Evolutionary conservation across 495 filamentous ascomycete genomes (phyloP).

Genomic region (Podospora anserina): DNA sequence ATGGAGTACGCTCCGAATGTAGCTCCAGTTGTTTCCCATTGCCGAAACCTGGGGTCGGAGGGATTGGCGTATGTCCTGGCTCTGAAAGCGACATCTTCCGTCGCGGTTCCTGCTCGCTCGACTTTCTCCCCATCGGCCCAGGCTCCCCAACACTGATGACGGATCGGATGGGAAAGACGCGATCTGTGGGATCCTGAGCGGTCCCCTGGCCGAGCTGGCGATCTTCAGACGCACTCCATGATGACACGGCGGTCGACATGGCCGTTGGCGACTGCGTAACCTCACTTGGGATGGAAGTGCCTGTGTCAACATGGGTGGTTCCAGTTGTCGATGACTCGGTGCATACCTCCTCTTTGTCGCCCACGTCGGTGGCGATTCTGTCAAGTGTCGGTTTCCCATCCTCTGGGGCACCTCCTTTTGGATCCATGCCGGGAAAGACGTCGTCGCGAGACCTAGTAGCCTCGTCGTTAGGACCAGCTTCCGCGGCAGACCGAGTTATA

Average conservation of each 20-base stretch:
- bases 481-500: background rate
- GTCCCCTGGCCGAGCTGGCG: slow-evolving; percentile 26
- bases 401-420: background rate
- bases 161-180: slow-evolving; percentile 82
- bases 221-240: slow-evolving; percentile 28
- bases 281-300: slow-evolving; percentile 13
- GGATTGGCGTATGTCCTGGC: background rate
- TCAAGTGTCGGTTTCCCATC: background rate
- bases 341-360: slow-evolving; percentile 1
- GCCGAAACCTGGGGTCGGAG: no score
- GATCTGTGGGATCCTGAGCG: slow-evolving; percentile 50
- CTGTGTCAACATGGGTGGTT: slow-evolving; percentile 13
- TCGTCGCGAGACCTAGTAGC: slow-evolving; percentile 8
- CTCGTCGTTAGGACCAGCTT: background rate
- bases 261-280: slow-evolving; percentile 17
- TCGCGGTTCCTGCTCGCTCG: slow-evolving; percentile 29
- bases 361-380: slow-evolving; percentile 3
- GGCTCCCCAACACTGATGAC: slow-evolving; percentile 70
- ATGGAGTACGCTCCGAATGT: background rate
- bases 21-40: background rate
- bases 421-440: slow-evolving; percentile 8
- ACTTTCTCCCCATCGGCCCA: slow-evolving; percentile 34
- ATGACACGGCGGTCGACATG: slow-evolving; percentile 25
- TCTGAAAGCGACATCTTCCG: slow-evolving; percentile 25
- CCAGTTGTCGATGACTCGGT: slow-evolving; percentile 2